Evolutionary conservation across 139 green algal genomes (phyloP).

Genomic region (Coelastrella sp.): DNA sequence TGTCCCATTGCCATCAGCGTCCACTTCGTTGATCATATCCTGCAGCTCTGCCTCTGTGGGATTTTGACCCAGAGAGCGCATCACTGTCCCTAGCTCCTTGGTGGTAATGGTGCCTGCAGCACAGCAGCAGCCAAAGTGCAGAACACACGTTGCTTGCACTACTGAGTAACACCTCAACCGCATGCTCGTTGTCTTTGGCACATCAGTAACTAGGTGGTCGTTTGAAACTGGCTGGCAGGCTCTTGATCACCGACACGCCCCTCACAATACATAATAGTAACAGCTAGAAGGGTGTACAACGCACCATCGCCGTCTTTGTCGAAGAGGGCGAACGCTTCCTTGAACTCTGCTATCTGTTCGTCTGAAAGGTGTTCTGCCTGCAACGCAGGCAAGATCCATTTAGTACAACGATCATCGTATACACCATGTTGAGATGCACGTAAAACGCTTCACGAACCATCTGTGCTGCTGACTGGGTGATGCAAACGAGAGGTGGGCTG

Average conservation of each 20-base stretch:
- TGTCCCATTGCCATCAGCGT: constrained; percentile 98
- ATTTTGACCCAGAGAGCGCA: constrained; percentile 99
- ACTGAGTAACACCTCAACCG: no score
- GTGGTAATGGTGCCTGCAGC: constrained; percentile 93
- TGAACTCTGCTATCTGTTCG: constrained; percentile 93
- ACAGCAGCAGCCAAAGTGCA: background rate
- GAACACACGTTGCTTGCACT: background rate
- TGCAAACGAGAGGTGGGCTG: no score
- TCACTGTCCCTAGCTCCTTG: constrained; percentile 99
- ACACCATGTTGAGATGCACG: no score
- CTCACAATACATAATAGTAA: background rate
- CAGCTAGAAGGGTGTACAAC: background rate
- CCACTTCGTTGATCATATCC: constrained; percentile 99
- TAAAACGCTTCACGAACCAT: no score
- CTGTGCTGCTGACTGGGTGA: no score
- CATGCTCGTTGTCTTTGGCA: no score
- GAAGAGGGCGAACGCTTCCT: constrained; percentile 93
- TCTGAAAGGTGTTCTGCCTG: constrained; percentile 69
- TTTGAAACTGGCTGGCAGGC: constrained; percentile 11
- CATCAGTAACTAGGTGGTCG: background rate
- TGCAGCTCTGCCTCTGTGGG: constrained; percentile 99
- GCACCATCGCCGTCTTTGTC: constrained; percentile 95
- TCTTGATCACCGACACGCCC: background rate
- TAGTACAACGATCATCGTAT: background rate
- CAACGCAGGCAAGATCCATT: background rate